Evolutionary conservation across 1,284 basidiomycete species (phyloP), one percentile per base, ranked within the genome.

Genomic region (Moniliella sp.): DNA sequence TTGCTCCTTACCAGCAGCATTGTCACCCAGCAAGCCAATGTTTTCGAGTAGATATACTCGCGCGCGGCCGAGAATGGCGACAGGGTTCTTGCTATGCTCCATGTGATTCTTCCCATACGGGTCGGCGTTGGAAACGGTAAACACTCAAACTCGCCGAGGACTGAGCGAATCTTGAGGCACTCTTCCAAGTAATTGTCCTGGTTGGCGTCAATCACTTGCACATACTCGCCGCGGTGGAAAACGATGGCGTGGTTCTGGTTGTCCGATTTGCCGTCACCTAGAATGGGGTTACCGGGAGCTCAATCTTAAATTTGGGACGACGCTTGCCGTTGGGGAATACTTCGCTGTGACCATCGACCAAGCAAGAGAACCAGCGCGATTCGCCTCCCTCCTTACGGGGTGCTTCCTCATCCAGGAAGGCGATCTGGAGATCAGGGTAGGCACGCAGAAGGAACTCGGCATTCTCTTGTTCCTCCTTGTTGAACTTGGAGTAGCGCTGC

Each of bases 171-270:
- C 71, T 99, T 99, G 57, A 97, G 71, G 66, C 88, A 97, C 62
- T 99, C 88, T 64, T 99, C 88, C 46, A 99, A 74, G 58, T 99
- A 99, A 66, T 97, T 93, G 68, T 97, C 88, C 68, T 97, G 88
- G 65, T 97, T 97, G 55, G 88, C 91, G 54, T 97, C 91, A 61
- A 97, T 93, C 43, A 97, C 78, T 66, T 99, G 88, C 9, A 97
- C 68, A 65, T 93, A 97, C 65, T 97, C 91, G 45, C 88, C 88
- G 43, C 88, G 82, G 66, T 97, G 88, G 69, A 94, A 97, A 64
- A 97, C 76, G 62, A 97, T 88, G 4, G 47, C 84, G 56, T 97
- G 88, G 64, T 97, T 97, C 71, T 97, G 91, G 65, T 97, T 97
- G 69, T 97, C 88, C 34, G 84, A 91, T 66, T 97, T 97, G 46